These are phyloP conservation scores for Penicillium sp. DNA, from an alignment of 2,329 filamentous ascomycete genomes.

Conservation along the genomic window DNA sequence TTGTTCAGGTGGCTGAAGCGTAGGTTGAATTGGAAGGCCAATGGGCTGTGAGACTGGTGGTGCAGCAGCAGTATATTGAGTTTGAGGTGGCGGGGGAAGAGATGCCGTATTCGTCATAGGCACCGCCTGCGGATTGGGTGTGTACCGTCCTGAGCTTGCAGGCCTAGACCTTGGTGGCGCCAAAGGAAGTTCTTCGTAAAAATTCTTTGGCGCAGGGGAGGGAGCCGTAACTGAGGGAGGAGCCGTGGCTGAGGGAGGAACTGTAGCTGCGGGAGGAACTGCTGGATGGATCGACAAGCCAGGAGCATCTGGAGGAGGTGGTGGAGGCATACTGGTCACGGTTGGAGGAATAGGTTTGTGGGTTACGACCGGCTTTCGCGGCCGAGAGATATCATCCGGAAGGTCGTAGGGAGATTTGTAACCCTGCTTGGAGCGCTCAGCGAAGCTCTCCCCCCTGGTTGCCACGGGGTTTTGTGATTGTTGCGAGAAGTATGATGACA, in stretches of 20 bases:
- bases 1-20: conserved; percentile 34
- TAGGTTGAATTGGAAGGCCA: conserved; percentile 19
- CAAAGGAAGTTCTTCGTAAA: conserved; percentile 74
- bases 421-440: conserved; percentile 82
- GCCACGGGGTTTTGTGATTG: conserved; percentile 34
- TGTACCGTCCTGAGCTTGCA: conserved; percentile 45
- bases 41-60: conserved; percentile 22
- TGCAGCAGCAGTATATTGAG: conserved; percentile 17
- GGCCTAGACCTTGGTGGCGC: conserved; percentile 61
- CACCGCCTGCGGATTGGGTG: conserved; percentile 34
- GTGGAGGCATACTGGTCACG: conserved; percentile 49
- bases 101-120: conserved; percentile 17
- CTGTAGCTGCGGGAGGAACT: conserved; percentile 17
- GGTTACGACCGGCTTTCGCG: conserved; percentile 63
- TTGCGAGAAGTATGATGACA: conserved; percentile 30
- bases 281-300: conserved; percentile 42
- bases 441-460: conserved; percentile 74
- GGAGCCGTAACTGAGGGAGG: conserved; percentile 16
- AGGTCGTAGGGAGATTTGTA: conserved; percentile 95
- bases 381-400: conserved; percentile 73
- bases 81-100: background rate
- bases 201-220: conserved; percentile 49
- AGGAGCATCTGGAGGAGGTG: conserved; percentile 63
- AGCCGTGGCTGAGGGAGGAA: conserved; percentile 16
- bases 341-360: conserved; percentile 53